Base-by-base conservation (phyloP, 306 rosid species). In the Rosa lucieae region DNA sequence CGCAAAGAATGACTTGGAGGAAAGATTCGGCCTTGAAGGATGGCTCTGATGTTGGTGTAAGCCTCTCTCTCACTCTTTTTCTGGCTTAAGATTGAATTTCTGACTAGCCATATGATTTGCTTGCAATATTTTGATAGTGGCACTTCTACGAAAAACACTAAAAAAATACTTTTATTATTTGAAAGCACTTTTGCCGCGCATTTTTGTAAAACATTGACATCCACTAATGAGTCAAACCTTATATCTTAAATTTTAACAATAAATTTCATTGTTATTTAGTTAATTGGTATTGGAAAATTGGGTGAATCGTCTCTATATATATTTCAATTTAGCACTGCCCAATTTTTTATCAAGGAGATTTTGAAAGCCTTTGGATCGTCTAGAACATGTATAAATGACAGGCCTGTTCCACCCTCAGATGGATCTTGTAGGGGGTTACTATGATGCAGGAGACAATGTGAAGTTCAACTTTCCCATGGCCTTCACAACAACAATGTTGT, bases 381-480 rank as follows among this genome's bases (percentile, higher is more conserved):
- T 52, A 52, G 58, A 3, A 52, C 61, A 51, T 51, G 7, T 51
- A 9, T 58, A 8, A 7, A 58, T 58, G 65, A 58, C 35, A 58
- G 0, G 65, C 14, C 32, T 58, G 12, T 58, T 58, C 13, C 20
- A 32, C 68, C 68, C 68, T 29, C 66, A 84, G 87, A 83, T 81
- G 74, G 92, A 89, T 72, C 72, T 89, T 51, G 86, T 87, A 17
- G 89, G 92, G 1, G 90, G 92, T 3, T 89, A 85, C 84, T 83
- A 87, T 35, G 90, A 89, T 49, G 90, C 84, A 5, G 90, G 92
- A 9, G 89, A 89, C 86, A 89, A 89, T 1, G 85, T 89, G 4
- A 89, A 89, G 51, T 89, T 89, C 83, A 72, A 72, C 72, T 83
- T 89, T 0, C 92, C 90, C 0, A 85, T 89, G 92, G 92, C 92